Percentiles rank a stretch among this genome's conserved stretches.
These are phyloP conservation scores for Paulownia fortunei DNA, from an alignment of 257 asterid genomes.

Conservation along the genomic window DNA sequence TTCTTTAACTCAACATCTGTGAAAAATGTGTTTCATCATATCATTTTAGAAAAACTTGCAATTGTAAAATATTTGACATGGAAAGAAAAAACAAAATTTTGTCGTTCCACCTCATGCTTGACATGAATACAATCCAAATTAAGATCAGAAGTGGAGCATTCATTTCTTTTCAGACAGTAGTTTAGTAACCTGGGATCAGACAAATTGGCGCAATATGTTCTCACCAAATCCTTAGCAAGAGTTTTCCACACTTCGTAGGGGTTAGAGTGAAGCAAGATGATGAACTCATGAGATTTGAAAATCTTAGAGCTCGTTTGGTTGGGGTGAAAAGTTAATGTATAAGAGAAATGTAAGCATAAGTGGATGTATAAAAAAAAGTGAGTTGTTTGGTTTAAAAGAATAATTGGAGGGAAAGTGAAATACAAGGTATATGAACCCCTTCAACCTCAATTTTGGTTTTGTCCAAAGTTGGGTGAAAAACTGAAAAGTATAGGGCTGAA, in stretches of 20 bases:
- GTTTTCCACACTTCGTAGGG: background rate
- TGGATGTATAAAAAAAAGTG: too few relatives aligned
- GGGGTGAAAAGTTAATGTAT: too few relatives aligned
- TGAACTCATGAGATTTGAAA: background rate
- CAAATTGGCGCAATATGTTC: background rate
- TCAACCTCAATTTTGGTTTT: too few relatives aligned
- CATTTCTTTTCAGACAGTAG: background rate
- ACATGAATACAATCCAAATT: background rate
- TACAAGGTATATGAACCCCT: too few relatives aligned
- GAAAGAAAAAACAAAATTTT: background rate
- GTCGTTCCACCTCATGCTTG: background rate
- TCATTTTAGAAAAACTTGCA: background rate
- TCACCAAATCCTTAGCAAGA: background rate
- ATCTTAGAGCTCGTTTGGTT: too few relatives aligned
- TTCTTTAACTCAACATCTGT: background rate
- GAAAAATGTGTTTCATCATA: background rate
- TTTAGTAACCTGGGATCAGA: background rate
- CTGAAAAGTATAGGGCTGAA: too few relatives aligned
- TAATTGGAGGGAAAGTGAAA: background rate
- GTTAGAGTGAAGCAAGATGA: background rate
- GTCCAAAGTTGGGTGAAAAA: too few relatives aligned
- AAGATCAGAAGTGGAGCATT: background rate
- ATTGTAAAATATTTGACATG: background rate
- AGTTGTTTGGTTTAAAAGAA: background rate
- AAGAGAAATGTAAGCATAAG: too few relatives aligned